Evolutionary conservation across 2,329 filamentous ascomycete species (phyloP), one percentile per base, ranked within the genome.

Genomic region (Fusarium continuum): DNA sequence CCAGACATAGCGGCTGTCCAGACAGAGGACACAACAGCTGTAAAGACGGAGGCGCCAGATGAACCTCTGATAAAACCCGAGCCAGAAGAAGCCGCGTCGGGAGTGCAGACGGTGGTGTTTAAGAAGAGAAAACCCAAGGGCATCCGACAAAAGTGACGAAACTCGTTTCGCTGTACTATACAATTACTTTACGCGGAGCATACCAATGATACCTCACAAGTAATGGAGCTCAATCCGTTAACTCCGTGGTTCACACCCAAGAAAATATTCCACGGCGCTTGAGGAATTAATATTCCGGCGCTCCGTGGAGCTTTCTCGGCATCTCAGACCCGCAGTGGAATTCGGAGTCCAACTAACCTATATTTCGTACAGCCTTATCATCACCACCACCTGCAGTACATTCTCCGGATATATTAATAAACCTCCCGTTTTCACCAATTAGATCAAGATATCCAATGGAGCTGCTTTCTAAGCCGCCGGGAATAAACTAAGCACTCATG

Each of bases 61-160:
- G 72, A 64, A 1, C 25, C 63, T 8, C 28, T 26, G 20, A 44
- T 73, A 47, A 76, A 78, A 46, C 67, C 71, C 25, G 75, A 79
- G 49, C 51, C 64, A 43, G 70, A 69, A 8, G 65, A 67, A 35
- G 55, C 45, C 11, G 55, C 35, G 16, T 63, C 67, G 25, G 69
- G 63, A 19, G 46, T 73, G 4, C 71, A 79, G 10, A 80, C 84
- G 4, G 83, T 92, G 3, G 79, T 92, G 4, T 95, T 94, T 77
- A 94, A 93, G 78, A 93, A 93, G 78, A 81, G 91, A 49, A 94
- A 92, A 72, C 81, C 86, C 13, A 90, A 88, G 79, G 85, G 82
- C 45, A 80, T 88, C 29, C 83, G 87, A 17, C 83, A 88, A 67
- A 88, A 84, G 72, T 88, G 48, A 35, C 11, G 19, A n/a, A 4